Evolutionary conservation across 1,284 basidiomycete species (phyloP), one percentile per base, ranked within the genome.

Genomic region (Ceraceosorus guamensis): DNA sequence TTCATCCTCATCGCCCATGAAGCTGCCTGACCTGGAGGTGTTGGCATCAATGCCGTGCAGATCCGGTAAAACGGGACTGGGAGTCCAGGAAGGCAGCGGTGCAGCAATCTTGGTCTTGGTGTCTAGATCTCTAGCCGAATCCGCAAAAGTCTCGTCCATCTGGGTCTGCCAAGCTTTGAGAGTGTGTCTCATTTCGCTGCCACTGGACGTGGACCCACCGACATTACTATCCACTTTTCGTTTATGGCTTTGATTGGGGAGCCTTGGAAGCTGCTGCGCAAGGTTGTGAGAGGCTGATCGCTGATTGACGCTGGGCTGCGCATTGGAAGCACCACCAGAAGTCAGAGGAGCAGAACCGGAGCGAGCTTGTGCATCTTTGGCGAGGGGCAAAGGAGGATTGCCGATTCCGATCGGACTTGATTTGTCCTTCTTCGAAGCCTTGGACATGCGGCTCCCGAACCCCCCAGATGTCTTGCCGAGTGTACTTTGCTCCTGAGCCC

Each of bases 131-230:
- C 58, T 51, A 6, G 57, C 62, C 11, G 57, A 43, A 1, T 61
- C 56, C 53, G 60, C 63, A 24, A 68, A 52, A 11, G 63, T 63
- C 37, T 64, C 57, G 41, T 71, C 66, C 67, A 68, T 70, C 8
- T 66, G 63, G 6, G 50, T 54, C 24, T 66, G 62, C 31, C 67
- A 66, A 14, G 68, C 63, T 43, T 53, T 55, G 3, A 70, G 44
- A 14, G 67, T 63, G 33, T 62, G 16, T 5, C 61, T 60, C 10
- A 67, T 56, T 13, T 58, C 67, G 43, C 59, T 55, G 1, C 44
- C 50, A 6, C 18, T 47, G 8, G 41, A 53, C 14, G n/a, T 16
- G 11, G 18, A 47, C 7, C 41, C 52, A 7, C 53, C 16, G 4
- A 5, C 5, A 11, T 4, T 31, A 46, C 53, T 35, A 16, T 49